phyloP scores from a whole-genome alignment of 2,329 filamentous ascomycete genomes.

The Cladosporium sp. region DNA sequence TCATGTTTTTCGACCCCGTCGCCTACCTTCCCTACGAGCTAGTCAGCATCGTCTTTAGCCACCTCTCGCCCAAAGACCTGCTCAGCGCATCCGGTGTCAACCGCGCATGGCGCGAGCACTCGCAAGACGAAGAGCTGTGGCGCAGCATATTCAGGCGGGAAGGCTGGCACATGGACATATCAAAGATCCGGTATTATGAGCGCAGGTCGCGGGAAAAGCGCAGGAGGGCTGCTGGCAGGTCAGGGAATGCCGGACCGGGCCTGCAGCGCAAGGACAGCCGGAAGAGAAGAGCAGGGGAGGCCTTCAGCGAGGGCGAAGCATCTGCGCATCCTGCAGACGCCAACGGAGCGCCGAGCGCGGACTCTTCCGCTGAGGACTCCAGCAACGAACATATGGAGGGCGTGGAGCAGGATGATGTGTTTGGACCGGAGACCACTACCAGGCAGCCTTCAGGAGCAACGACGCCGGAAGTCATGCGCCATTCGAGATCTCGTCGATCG shows the following conservation, averaged over 20 bases:
- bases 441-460: background rate
- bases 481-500: slow-evolving; percentile 1
- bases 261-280: slow-evolving; percentile 21
- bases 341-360: slow-evolving; percentile 8
- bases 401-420: background rate
- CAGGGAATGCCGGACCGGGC: slow-evolving; percentile 25
- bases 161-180: slow-evolving; percentile 57
- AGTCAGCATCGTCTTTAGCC: slow-evolving; percentile 80
- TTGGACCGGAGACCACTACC: background rate
- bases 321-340: slow-evolving; percentile 11
- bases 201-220: slow-evolving; percentile 1
- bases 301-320: slow-evolving; percentile 27
- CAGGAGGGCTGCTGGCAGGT: background rate
- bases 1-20: slow-evolving; percentile 88
- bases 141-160: slow-evolving; percentile 73
- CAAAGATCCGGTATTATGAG: slow-evolving; percentile 24
- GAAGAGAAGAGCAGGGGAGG: slow-evolving; percentile 28
- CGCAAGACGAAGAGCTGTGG: slow-evolving; percentile 82
- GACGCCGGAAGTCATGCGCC: background rate
- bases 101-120: slow-evolving; percentile 71
- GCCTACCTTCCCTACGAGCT: slow-evolving; percentile 81
- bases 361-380: slow-evolving; percentile 7
- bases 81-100: slow-evolving; percentile 74
- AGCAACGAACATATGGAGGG: slow-evolving; percentile 12
- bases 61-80: slow-evolving; percentile 74